phyloP scores from a whole-genome alignment of 2,329 filamentous ascomycete species.

The Tolypocladium album region DNA sequence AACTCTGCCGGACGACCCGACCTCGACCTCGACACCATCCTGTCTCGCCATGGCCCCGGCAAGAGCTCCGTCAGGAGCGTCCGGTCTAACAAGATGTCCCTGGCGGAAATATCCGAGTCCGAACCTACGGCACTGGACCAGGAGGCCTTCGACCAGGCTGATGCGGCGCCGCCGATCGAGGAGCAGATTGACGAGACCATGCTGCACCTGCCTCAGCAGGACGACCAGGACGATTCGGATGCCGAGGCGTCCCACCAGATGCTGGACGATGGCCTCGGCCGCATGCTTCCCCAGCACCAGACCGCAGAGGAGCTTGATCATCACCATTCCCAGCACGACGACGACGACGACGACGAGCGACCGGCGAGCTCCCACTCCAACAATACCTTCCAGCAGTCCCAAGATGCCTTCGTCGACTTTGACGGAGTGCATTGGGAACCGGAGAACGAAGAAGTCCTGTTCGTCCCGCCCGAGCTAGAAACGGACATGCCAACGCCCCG shows the following conservation, averaged over 20 bases:
- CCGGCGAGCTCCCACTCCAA: slow-evolving; percentile 40
- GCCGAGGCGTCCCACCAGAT: slow-evolving; percentile 23
- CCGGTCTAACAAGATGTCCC: slow-evolving; percentile 32
- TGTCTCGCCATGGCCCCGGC: slow-evolving; percentile 42
- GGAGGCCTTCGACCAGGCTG: slow-evolving; percentile 43
- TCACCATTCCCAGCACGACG: background rate
- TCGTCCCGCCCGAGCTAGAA: slow-evolving; percentile 10
- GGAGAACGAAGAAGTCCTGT: slow-evolving; percentile 24
- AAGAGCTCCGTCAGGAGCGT: slow-evolving; percentile 42
- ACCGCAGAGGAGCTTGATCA: background rate
- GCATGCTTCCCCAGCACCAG: background rate
- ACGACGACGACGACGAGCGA: slow-evolving; percentile 10
- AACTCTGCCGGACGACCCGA: slow-evolving; percentile 30
- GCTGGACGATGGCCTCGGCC: slow-evolving; percentile 14
- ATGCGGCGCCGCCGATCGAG: slow-evolving; percentile 26
- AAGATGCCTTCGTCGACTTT: slow-evolving; percentile 67
- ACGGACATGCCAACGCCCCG: slow-evolving; percentile 13
- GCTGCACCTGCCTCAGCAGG: slow-evolving; percentile 15
- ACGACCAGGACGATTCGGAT: slow-evolving; percentile 17
- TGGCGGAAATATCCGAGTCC: slow-evolving; percentile 47
- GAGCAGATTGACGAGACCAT: slow-evolving; percentile 22
- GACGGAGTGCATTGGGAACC: slow-evolving; percentile 68
- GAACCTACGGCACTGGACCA: slow-evolving; percentile 40
- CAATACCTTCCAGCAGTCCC: slow-evolving; percentile 54
- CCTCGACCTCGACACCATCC: slow-evolving; percentile 25